Percentiles rank a stretch among this genome's conserved stretches.
Conservation (phyloP, 306 rosid species). For the Nissolia schottii region DNA sequence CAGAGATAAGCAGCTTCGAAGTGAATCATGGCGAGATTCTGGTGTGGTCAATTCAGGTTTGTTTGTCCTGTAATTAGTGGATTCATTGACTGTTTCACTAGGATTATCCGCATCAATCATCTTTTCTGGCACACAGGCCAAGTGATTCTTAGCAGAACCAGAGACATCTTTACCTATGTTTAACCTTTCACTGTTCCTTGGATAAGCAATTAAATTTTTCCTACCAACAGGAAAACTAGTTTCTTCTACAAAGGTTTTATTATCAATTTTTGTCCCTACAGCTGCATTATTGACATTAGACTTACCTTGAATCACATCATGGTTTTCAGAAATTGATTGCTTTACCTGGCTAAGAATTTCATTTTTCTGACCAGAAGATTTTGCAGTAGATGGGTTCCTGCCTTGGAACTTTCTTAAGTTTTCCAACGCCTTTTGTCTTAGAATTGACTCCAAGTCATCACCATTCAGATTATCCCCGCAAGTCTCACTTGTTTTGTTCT, state of each 20-base stretch:
- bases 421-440: constrained; percentile 80
- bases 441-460: constrained; percentile 64
- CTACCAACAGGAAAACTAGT: constrained; percentile 17
- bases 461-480: constrained; percentile 35
- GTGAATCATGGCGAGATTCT: constrained; percentile 8
- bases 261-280: constrained; percentile 22
- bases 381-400: constrained; percentile 25
- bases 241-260: constrained; percentile 34
- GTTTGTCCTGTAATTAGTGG: background rate
- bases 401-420: constrained; percentile 68
- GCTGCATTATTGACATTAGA: constrained; percentile 26
- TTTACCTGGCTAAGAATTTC: constrained; percentile 35
- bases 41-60: constrained; percentile 31
- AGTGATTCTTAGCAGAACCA: constrained; percentile 28
- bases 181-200: constrained; percentile 19
- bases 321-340: constrained; percentile 25
- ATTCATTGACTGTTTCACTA: constrained; percentile 17
- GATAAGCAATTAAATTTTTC: constrained; percentile 27
- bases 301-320: constrained; percentile 37
- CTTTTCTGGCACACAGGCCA: constrained; percentile 34
- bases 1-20: constrained; percentile 5
- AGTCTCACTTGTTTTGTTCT: constrained; percentile 30
- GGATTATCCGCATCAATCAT: constrained; percentile 27
- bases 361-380: constrained; percentile 37
- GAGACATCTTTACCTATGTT: constrained; percentile 27